Conservation (phyloP, 495 filamentous ascomycete genomes). For the Chaetomium tenue region DNA sequence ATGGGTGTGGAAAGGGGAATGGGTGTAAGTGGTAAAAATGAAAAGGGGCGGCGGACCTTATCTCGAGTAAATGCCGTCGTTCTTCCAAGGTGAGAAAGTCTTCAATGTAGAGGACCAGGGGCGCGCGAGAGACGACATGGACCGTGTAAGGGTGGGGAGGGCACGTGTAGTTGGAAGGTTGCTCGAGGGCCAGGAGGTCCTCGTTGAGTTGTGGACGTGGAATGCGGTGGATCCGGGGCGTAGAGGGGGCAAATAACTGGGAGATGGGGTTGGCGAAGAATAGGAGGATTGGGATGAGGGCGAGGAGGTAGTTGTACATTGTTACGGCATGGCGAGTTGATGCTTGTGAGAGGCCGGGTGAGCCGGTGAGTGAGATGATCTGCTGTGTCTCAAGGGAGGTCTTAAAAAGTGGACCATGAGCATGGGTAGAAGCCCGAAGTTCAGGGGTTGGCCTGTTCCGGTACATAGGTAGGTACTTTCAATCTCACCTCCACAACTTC, state of each 20-base stretch:
- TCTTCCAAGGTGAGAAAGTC: slow-evolving; percentile 42
- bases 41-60: slow-evolving; percentile 35
- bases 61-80: slow-evolving; percentile 43
- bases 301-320: slow-evolving; percentile 35
- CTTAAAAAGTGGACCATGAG: neutral
- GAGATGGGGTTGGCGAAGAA: slow-evolving; percentile 31
- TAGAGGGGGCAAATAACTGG: slow-evolving; percentile 22
- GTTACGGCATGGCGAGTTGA: slow-evolving; percentile 5
- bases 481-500: too few species aligned
- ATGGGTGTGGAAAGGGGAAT: neutral
- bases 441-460: too few species aligned
- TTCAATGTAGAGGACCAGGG: slow-evolving; percentile 49
- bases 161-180: slow-evolving; percentile 31
- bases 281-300: slow-evolving; percentile 28
- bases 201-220: slow-evolving; percentile 44
- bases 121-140: slow-evolving; percentile 44
- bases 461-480: too few species aligned
- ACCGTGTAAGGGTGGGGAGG: slow-evolving; percentile 37
- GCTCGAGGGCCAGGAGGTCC: slow-evolving; percentile 45
- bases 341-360: neutral
- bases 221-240: slow-evolving; percentile 34
- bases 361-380: neutral
- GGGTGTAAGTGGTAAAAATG: too few species aligned
- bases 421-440: neutral
- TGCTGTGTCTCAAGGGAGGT: neutral